These are phyloP conservation scores for Fusarium tanahbumbuense DNA, from an alignment of 2,329 filamentous ascomycete genomes.

Conservation along the genomic window DNA sequence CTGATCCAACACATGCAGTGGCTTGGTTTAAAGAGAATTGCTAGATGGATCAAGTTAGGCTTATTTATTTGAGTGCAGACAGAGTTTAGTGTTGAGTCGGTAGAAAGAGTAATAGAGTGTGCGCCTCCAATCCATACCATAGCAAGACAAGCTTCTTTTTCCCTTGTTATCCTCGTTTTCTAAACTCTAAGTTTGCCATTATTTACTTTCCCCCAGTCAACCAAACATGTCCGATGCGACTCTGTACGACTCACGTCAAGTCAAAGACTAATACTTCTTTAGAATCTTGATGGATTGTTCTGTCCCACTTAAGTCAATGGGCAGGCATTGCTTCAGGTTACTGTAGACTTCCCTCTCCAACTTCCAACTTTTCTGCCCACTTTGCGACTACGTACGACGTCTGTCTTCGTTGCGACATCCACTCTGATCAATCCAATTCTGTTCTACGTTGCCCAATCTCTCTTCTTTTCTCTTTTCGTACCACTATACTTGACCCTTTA, in stretches of 20 bases:
- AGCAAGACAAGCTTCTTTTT: background rate
- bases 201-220: constrained; percentile 34
- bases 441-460: background rate
- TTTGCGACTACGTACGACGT: constrained; percentile 3
- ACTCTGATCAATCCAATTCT: background rate
- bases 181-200: constrained; percentile 20
- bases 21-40: background rate
- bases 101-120: background rate
- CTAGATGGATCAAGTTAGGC: constrained; percentile 1
- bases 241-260: background rate
- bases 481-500: constrained; percentile 13
- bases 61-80: background rate
- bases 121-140: background rate
- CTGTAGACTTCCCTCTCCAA: constrained; percentile 6
- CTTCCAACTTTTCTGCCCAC: constrained; percentile 31
- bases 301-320: constrained; percentile 33
- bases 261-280: too few species aligned
- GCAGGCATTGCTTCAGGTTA: constrained; percentile 10
- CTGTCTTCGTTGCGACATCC: background rate
- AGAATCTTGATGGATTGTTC: constrained; percentile 1
- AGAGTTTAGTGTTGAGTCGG: constrained; percentile 26
- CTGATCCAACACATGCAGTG: constrained; percentile 15
- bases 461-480: background rate
- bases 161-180: background rate
- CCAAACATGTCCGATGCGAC: background rate